phyloP scores from a whole-genome alignment of 306 rosid genomes.

The Prunus persica region DNA sequence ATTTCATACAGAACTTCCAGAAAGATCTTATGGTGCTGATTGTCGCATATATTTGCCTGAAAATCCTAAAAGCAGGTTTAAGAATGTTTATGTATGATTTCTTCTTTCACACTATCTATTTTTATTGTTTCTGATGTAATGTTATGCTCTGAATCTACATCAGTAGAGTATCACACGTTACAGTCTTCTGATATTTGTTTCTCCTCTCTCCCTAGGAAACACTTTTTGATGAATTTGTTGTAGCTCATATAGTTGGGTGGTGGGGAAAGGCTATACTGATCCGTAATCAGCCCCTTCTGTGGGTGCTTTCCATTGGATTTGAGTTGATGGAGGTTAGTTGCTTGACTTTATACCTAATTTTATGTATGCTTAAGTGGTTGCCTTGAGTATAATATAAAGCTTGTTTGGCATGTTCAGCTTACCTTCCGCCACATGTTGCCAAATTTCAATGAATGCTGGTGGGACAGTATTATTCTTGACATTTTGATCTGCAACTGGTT shows the following conservation, averaged over 20 bases:
- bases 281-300: constrained; percentile 95
- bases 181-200: constrained; percentile 10
- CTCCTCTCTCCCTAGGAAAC: constrained; percentile 54
- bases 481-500: constrained; percentile 97
- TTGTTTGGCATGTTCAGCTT: constrained; percentile 48
- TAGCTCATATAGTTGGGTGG: constrained; percentile 98
- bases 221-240: constrained; percentile 94
- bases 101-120: constrained; percentile 45
- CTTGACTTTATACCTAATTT: constrained; percentile 18
- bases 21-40: constrained; percentile 95
- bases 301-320: constrained; percentile 92
- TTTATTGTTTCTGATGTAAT: neutral
- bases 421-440: constrained; percentile 99
- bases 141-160: neutral
- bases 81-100: constrained; percentile 98
- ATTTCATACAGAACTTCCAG: constrained; percentile 80
- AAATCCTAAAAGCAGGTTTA: constrained; percentile 90
- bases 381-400: constrained; percentile 18
- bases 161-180: neutral
- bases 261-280: constrained; percentile 99
- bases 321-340: constrained; percentile 86
- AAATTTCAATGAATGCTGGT: constrained; percentile 99
- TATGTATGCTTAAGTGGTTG: constrained; percentile 4
- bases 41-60: constrained; percentile 92
- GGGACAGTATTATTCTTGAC: constrained; percentile 98